These are phyloP conservation scores for Hsuehochloa calcarea DNA, from an alignment of 176 grass and related monocot species.

Conservation along the genomic window DNA sequence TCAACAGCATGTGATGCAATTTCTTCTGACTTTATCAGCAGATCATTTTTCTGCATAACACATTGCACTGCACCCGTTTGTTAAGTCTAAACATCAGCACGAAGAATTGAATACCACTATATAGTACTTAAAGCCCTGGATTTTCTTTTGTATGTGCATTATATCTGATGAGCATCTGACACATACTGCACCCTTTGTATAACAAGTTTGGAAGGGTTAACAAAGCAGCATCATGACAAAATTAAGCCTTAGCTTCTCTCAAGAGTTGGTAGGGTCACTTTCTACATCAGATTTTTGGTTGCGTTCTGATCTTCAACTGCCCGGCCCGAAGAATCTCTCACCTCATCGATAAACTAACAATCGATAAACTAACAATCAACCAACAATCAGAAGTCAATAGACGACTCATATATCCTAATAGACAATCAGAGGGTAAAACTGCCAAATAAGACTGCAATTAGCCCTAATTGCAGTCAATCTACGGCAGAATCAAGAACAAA, in stretches of 20 bases:
- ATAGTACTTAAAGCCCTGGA: too few relatives aligned
- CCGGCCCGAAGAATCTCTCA: constrained; percentile 24
- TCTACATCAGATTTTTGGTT: not conserved
- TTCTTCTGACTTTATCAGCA: not conserved
- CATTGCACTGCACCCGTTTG: constrained; percentile 17
- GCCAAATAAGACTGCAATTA: too few relatives aligned
- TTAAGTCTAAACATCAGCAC: not conserved
- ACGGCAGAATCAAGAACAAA: too few relatives aligned
- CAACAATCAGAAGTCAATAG: constrained; percentile 15
- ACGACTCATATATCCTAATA: not conserved
- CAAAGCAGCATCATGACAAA: constrained; percentile 35
- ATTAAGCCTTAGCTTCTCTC: not conserved
- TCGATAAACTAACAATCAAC: too few relatives aligned
- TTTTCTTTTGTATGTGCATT: not conserved
- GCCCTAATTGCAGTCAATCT: too few relatives aligned
- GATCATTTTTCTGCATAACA: constrained; percentile 14
- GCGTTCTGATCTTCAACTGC: constrained; percentile 20
- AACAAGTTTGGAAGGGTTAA: not conserved
- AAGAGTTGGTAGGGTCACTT: constrained; percentile 15
- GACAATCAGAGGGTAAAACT: too few relatives aligned
- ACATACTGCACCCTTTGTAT: constrained; percentile 14
- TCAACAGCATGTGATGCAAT: constrained; percentile 2
- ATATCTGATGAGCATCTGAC: constrained; percentile 7
- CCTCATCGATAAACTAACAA: too few relatives aligned
- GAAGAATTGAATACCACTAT: not conserved